Base-by-base conservation (phyloP, 163 green algal genomes). In the Trebouxiophyceae sp. region DNA sequence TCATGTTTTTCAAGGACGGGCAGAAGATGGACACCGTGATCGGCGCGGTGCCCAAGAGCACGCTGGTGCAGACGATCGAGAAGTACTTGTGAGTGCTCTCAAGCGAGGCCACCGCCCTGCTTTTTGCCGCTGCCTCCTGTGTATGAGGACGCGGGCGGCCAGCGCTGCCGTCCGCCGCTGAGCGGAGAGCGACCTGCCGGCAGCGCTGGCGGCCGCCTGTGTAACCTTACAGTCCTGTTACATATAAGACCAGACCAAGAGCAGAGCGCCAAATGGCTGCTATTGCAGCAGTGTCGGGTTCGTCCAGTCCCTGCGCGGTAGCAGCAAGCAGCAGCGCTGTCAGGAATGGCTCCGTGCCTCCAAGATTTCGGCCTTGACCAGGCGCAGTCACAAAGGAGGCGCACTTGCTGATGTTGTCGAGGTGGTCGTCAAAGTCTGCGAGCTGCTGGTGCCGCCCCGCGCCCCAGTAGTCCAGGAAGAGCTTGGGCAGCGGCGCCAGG, bases 41-140 rank as follows among this genome's bases (percentile, higher is more conserved):
- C 66, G 92, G 92, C 33, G 93, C 93, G 2, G 93, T 97, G 26
- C 90, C 91, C 50, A 97, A 97, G 83, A 68, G 71, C 2, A 96
- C 88, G 2, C 82, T 98, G 23, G 68, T 80, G 2, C 79, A 89
- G 65, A 94, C 87, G 26, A 80, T 98, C 16, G 88, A 97, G 54
- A 97, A 96, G 83, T 96, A 93, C 76, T 57, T 96, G 29, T 31
- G 46, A 22, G 28, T 24, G 24, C 33, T 29, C 30, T 60, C 27
- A 60, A 24, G 28, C n/a, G 22, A 31, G 47, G 27, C n/a, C 47
- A 24, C 47, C 27, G n/a, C n/a, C n/a, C n/a, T 57, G 47, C 47
- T 7, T 16, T 24, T 31, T 31, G 19, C 16, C 47, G 16, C 16
- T 16, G 2, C 28, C 47, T 31, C 47, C 1, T 50, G 28, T 20